Evolutionary conservation across 495 filamentous ascomycete genomes (phyloP).

Genomic region (Lophiostoma macrostomum): DNA sequence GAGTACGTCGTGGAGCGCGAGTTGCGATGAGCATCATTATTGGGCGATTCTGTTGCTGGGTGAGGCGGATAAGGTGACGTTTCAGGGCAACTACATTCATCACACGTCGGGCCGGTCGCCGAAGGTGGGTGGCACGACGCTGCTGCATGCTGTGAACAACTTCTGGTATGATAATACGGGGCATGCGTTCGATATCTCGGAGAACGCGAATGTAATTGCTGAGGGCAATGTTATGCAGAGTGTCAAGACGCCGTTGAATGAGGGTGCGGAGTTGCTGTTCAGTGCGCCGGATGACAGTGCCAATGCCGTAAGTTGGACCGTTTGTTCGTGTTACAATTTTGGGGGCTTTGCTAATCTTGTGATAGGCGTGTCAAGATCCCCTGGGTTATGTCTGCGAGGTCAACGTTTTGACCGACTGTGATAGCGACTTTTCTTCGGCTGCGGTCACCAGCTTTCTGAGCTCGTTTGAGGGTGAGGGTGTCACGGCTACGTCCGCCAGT

Average conservation of each 20-base stretch:
- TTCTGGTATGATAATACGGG: background rate
- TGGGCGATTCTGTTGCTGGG: constrained; percentile 48
- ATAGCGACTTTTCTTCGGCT: too few relatives aligned
- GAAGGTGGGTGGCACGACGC: constrained; percentile 46
- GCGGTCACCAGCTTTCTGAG: background rate
- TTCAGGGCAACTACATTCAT: constrained; percentile 49
- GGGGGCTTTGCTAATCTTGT: too few relatives aligned
- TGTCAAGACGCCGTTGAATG: background rate
- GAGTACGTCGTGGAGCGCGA: constrained; percentile 42
- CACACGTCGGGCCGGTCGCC: constrained; percentile 45
- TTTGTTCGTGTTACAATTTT: too few relatives aligned
- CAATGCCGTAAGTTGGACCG: background rate
- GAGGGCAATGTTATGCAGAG: background rate
- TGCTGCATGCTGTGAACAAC: constrained; percentile 41
- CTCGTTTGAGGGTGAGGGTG: background rate
- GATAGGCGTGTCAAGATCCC: too few relatives aligned
- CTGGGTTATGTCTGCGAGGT: too few relatives aligned
- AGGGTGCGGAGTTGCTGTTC: background rate
- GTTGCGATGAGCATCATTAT: constrained; percentile 49
- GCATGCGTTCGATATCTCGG: background rate
- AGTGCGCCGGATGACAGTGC: background rate
- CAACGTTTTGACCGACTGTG: too few relatives aligned
- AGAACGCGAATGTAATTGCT: background rate
- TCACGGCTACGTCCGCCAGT: background rate
- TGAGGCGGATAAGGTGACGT: constrained; percentile 44